A percentile compares a stretch with the other conserved stretches of the same genome.
Conservation (phyloP, 768 basidiomycete species). For the Ephemerocybe angulata region DNA sequence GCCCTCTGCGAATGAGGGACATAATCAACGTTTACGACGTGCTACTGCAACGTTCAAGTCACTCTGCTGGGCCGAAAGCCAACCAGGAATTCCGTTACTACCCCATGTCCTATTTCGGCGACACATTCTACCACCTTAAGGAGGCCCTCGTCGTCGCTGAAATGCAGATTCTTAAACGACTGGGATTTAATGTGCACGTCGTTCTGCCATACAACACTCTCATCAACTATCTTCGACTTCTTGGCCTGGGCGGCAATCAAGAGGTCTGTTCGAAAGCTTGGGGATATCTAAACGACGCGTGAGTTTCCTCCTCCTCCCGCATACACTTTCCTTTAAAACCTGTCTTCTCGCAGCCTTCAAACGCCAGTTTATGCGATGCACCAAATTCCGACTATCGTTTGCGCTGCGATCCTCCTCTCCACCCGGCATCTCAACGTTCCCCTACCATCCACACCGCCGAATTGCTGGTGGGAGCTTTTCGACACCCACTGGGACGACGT, state of each 20-base stretch:
- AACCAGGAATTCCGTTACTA: slow-evolving; percentile 57
- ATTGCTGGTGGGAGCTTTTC: slow-evolving; percentile 93
- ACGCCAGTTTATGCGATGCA: slow-evolving; percentile 91
- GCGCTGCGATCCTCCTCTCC: slow-evolving; percentile 83
- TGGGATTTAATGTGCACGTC: slow-evolving; percentile 93
- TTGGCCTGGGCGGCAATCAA: slow-evolving; percentile 75
- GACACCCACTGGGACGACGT: slow-evolving; percentile 90
- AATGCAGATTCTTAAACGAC: slow-evolving; percentile 95
- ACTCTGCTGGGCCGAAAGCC: slow-evolving; percentile 38
- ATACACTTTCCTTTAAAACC: background rate
- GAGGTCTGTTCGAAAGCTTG: slow-evolving; percentile 77
- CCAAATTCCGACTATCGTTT: slow-evolving; percentile 85
- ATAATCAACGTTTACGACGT: slow-evolving; percentile 93
- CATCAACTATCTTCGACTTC: slow-evolving; percentile 88
- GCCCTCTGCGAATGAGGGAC: slow-evolving; percentile 86
- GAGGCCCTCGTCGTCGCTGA: slow-evolving; percentile 92
- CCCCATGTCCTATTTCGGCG: slow-evolving; percentile 87
- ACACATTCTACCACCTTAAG: slow-evolving; percentile 90
- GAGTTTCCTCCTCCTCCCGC: slow-evolving; percentile 28
- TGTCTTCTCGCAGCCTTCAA: slow-evolving; percentile 71
- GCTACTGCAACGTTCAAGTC: slow-evolving; percentile 69
- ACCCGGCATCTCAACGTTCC: slow-evolving; percentile 68
- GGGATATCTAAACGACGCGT: slow-evolving; percentile 97
- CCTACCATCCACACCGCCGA: slow-evolving; percentile 65
- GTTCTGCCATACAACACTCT: slow-evolving; percentile 91